Base-by-base conservation (phyloP, 164 flowering plant species). In the Nymphaea thermarum region DNA sequence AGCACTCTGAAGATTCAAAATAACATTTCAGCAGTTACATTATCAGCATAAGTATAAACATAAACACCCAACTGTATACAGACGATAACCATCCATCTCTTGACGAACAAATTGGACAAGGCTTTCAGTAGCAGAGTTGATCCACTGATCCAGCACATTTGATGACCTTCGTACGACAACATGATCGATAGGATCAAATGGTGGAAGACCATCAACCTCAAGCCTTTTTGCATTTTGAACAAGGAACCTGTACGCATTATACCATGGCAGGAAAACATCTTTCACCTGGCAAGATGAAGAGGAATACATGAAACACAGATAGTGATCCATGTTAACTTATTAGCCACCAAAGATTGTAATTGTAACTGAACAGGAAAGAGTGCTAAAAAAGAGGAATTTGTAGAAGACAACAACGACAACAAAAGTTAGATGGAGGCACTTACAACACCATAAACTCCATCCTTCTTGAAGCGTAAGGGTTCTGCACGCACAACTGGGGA, bases 401-500 rank as follows among this genome's bases (percentile, higher is more conserved):
- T 3, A 10, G 14, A 4, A 51, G 57, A 51, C 14, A 51, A 51
- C 14, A 8, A 51, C 8, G 14, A 10, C 57, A 51, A 8, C 57
- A 51, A 51, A 8, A 2, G 8, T 8, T 51, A 51, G 14, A 51
- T 8, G 57, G 44, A 6, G 65, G 42, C 65, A 84, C 94, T 85
- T 72, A 94, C 99, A 74, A 92, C 96, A 77, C 87, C 76, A 75
- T 76, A 86, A n/a, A 95, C 99, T 68, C 99, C 99, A 8, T 92
- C 98, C 79, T 81, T 89, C 68, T 85, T 92, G 76, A 95, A 92
- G 43, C 91, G 85, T 68, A 95, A 72, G 66, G 96, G 82, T 78
- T 95, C 99, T 4, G 96, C 99, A 72, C 99, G 99, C 65, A 95
- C 99, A 77, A 95, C 97, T 47, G 99, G 99, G 60, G 99, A 95